Evolutionary conservation across 805 yeast species (phyloP).

Genomic region (Yarrowia yakushimensis): DNA sequence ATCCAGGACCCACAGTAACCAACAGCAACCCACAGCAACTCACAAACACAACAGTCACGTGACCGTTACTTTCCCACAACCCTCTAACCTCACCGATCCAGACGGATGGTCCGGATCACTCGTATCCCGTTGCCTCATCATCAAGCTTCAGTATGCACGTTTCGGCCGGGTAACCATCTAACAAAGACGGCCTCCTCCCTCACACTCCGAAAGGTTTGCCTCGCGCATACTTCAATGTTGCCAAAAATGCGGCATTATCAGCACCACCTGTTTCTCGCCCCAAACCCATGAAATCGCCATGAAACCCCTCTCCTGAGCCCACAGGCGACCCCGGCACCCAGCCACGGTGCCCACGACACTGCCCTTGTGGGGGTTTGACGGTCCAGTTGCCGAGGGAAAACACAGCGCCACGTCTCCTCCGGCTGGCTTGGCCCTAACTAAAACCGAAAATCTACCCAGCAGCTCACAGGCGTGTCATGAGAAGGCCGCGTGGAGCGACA

Average conservation of each 20-base stretch:
- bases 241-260: conserved; percentile 23
- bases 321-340: not conserved
- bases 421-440: conserved; percentile 24
- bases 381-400: not conserved
- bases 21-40: no score
- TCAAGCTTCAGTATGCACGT: no score
- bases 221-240: conserved; percentile 22
- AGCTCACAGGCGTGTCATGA: conserved; percentile 25
- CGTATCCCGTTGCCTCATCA: no score
- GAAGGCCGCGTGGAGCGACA: conserved; percentile 9
- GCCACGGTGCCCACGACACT: not conserved
- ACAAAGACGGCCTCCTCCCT: conserved; percentile 21
- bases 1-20: no score
- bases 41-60: no score
- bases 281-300: not conserved
- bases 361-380: not conserved
- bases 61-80: no score
- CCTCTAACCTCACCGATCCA: no score
- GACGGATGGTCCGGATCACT: no score
- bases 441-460: conserved; percentile 23
- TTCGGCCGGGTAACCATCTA: conserved; percentile 8
- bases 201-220: conserved; percentile 24
- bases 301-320: not conserved
- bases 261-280: not conserved
- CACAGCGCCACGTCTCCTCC: conserved; percentile 18